These are phyloP conservation scores for Leccinum subtestaceum DNA, from an alignment of 768 basidiomycete species.

Conservation along the genomic window DNA sequence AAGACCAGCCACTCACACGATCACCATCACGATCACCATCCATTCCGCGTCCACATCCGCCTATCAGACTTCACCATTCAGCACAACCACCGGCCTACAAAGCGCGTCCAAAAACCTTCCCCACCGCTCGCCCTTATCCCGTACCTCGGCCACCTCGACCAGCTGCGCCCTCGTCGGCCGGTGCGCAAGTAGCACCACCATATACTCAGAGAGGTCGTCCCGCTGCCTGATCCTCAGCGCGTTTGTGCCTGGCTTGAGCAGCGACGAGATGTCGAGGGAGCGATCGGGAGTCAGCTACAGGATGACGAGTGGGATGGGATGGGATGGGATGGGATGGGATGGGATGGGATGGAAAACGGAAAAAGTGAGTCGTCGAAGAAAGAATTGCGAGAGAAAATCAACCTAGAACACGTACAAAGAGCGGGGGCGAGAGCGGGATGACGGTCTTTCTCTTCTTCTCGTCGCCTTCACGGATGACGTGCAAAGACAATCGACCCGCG, in stretches of 20 bases:
- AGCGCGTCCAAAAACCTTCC: slow-evolving; percentile 13
- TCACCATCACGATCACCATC: no score
- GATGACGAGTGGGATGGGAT: not conserved
- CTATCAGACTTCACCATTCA: not conserved
- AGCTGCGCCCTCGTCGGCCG: slow-evolving; percentile 48
- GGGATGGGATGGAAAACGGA: not conserved
- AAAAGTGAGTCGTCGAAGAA: not conserved
- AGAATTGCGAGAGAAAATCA: not conserved
- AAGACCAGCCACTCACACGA: no score
- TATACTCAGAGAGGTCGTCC: slow-evolving; percentile 42
- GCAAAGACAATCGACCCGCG: slow-evolving; percentile 34
- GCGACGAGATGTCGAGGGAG: slow-evolving; percentile 52
- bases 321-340: no score
- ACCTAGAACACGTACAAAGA: slow-evolving; percentile 34
- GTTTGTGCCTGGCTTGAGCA: slow-evolving; percentile 42
- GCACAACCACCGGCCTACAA: slow-evolving; percentile 7
- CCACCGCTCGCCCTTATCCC: slow-evolving; percentile 21
- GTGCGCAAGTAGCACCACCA: slow-evolving; percentile 48
- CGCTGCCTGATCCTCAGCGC: slow-evolving; percentile 41
- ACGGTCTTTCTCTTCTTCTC: slow-evolving; percentile 4
- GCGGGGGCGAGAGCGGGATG: slow-evolving; percentile 29
- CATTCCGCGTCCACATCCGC: no score
- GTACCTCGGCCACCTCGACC: slow-evolving; percentile 18
- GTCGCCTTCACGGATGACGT: not conserved
- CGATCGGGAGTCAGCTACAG: slow-evolving; percentile 45